A percentile compares a stretch with the other conserved stretches of the same genome.
phyloP scores from a whole-genome alignment of 2,329 filamentous ascomycete genomes.

The Fusarium odoratissimum region DNA sequence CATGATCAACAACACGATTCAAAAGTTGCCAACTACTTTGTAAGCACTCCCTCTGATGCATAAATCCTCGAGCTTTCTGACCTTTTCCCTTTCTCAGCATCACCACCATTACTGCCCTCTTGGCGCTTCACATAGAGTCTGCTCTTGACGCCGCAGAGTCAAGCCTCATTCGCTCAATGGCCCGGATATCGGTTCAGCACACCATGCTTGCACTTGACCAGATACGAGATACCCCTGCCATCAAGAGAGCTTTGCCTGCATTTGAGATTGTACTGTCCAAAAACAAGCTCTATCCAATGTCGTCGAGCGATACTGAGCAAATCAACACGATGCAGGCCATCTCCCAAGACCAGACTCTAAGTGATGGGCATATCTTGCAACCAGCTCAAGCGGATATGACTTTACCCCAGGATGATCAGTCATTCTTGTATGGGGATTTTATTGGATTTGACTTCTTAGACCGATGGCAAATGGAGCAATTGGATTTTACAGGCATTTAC shows the following conservation, averaged over 20 bases:
- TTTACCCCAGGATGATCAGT: not conserved
- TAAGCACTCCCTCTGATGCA: not conserved
- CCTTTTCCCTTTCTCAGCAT: not conserved
- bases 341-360: accelerated
- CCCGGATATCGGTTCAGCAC: conserved; percentile 8
- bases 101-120: not conserved
- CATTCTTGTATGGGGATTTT: not conserved
- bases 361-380: not conserved
- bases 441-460: conserved; percentile 14
- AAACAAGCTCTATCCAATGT: not conserved
- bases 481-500: conserved; percentile 17
- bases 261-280: conserved; percentile 15
- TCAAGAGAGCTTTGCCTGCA: conserved; percentile 8
- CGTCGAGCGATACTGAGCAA: accelerated
- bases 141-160: conserved; percentile 1
- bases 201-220: conserved; percentile 6
- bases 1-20: not conserved
- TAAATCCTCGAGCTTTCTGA: accelerated
- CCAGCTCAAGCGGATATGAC: accelerated
- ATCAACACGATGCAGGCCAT: accelerated
- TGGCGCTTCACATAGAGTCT: conserved; percentile 9
- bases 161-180: not conserved
- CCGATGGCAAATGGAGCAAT: conserved; percentile 22
- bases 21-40: conserved; percentile 15
- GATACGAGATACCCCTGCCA: not conserved